Evolutionary conservation across 805 yeast species (phyloP), one percentile per base, ranked within the genome.

Genomic region (Saccharomycopsis sp.): DNA sequence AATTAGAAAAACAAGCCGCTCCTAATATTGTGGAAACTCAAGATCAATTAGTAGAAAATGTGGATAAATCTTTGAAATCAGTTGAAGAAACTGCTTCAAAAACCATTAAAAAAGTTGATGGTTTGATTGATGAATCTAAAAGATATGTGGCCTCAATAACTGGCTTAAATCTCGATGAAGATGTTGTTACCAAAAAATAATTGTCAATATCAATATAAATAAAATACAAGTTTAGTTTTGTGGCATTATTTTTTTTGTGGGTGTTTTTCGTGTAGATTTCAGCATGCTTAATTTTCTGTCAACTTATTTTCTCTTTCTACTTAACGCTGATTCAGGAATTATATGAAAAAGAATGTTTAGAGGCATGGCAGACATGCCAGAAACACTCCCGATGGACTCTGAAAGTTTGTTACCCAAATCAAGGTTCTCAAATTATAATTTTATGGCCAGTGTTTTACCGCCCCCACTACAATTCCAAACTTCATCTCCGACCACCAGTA

Each of bases 1-100:
- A 63, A 40, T 63, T 73, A 46, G 92, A 86, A 57, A 61, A 73
- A 54, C 59, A 68, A 20, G 63, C 67, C 40, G 58, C 78, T 33
- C 94, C 94, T 4, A 66, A 63, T 30, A 56, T 85, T 27, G 85
- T 88, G 12, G 56, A 67, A 34, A 70, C 70, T 41, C 94, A 85
- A 55, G 67, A 70, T 28, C 53, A 57, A 31, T 62, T 76, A 13
- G 63, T 65, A 28, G 57, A 60, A 29, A 62, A 64, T 35, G 69
- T 81, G 5, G 70, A 58, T 14, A 61, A 59, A 3, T 51, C 76
- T 20, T 66, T 65, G 12, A 53, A 57, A 18, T 61, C 62, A 36
- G 62, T 76, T 9, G 74, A 69, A 44, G 51, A 61, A 26, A 57
- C 71, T 3, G 58, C 70, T 3, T 59, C 53, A 32, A 51, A 60